Evolutionary conservation across 2,329 filamentous ascomycete species (phyloP).

Genomic region (Diaporthe batatas): DNA sequence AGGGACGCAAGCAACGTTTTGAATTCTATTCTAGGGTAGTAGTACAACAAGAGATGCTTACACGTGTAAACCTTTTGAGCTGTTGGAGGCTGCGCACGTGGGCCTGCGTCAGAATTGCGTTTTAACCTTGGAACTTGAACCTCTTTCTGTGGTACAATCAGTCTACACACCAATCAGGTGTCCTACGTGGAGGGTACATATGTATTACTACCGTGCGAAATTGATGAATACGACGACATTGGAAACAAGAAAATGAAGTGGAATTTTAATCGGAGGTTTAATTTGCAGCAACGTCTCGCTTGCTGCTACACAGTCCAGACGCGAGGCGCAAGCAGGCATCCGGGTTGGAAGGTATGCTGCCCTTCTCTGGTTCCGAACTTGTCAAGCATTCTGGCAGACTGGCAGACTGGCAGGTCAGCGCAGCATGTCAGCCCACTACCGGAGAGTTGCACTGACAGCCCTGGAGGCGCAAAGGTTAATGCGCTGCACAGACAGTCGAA

Average conservation of each 20-base stretch:
- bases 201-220: not conserved
- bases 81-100: too few species aligned
- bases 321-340: not conserved
- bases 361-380: not conserved
- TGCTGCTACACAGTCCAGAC: not conserved
- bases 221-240: not conserved
- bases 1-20: not conserved
- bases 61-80: not conserved
- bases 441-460: not conserved
- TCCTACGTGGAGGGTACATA: not conserved
- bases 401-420: not conserved
- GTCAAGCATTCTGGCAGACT: not conserved
- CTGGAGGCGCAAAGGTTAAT: not conserved
- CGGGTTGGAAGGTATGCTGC: not conserved
- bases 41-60: not conserved
- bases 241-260: not conserved
- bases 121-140: too few species aligned
- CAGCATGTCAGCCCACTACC: not conserved
- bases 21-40: not conserved
- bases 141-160: not conserved
- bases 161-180: not conserved
- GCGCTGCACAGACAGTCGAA: constrained; percentile 25
- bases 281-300: not conserved
- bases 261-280: not conserved
- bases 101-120: too few species aligned